phyloP scores from a whole-genome alignment of 495 filamentous ascomycete genomes.

The Tirmania nivea region DNA sequence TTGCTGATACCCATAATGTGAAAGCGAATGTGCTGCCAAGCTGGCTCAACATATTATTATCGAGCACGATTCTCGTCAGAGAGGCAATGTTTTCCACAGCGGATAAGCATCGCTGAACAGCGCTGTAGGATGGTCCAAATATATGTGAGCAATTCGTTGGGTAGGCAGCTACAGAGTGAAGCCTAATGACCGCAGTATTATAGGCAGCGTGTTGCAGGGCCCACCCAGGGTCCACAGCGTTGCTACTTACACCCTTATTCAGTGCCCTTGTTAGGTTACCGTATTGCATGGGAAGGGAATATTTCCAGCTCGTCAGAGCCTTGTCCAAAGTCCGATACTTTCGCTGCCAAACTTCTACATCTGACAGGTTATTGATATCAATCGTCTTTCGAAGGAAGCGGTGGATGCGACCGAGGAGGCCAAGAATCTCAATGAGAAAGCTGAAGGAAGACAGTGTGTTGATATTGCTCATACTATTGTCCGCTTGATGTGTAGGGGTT shows the following conservation, averaged over 20 bases:
- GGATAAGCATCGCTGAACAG: conserved; percentile 54
- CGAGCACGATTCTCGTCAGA: conserved; percentile 49
- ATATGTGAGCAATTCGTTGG: conserved; percentile 67
- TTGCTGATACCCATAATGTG: conserved; percentile 77
- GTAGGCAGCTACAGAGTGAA: conserved; percentile 84
- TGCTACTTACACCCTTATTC: conserved; percentile 33
- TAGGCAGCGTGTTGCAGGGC: conserved; percentile 76
- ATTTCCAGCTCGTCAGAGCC: conserved; percentile 59
- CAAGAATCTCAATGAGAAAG: conserved; percentile 68
- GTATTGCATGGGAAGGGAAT: conserved; percentile 58
- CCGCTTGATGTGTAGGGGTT: conserved; percentile 22
- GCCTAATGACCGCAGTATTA: conserved; percentile 55
- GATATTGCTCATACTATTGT: conserved; percentile 33
- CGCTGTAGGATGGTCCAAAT: conserved; percentile 66
- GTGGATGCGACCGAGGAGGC: conserved; percentile 68
- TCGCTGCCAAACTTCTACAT: conserved; percentile 72
- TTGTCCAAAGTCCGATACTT: conserved; percentile 68
- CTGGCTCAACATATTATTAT: conserved; percentile 49
- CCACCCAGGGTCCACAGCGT: conserved; percentile 28
- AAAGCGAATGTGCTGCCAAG: conserved; percentile 78
- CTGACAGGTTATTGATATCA: conserved; percentile 59
- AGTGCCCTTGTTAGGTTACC: conserved; percentile 52
- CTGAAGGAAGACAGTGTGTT: conserved; percentile 72
- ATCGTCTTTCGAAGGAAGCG: conserved; percentile 68
- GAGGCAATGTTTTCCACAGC: conserved; percentile 69